Conservation (phyloP, 805 yeast genomes). For the Phaffomyces opuntiae region DNA sequence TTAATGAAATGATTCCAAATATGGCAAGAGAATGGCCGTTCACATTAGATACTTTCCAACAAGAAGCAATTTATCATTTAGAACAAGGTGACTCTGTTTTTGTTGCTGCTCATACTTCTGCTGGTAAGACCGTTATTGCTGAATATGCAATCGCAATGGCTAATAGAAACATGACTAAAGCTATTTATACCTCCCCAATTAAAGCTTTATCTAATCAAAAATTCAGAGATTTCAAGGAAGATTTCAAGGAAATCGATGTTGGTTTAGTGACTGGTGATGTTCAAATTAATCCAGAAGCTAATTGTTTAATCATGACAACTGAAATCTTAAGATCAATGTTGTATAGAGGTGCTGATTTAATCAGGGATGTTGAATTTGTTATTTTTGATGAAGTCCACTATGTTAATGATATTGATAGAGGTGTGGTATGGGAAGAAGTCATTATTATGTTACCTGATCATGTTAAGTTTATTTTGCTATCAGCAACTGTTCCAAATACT, state of each 20-base stretch:
- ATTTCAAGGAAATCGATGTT: conserved; percentile 75
- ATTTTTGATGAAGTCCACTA: conserved; percentile 98
- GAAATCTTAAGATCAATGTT: conserved; percentile 94
- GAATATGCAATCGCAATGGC: conserved; percentile 99
- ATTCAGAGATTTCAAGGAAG: conserved; percentile 78
- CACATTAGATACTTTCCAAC: conserved; percentile 89
- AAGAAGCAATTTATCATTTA: conserved; percentile 92
- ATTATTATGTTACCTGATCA: conserved; percentile 97
- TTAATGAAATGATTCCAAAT: conserved; percentile 81
- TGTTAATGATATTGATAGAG: conserved; percentile 93
- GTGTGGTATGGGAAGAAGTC: conserved; percentile 99
- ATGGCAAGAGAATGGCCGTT: conserved; percentile 96
- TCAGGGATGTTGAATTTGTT: conserved; percentile 95
- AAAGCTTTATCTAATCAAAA: conserved; percentile 88
- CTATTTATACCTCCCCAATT: conserved; percentile 93
- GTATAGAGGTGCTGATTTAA: conserved; percentile 92
- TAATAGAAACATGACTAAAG: conserved; percentile 89
- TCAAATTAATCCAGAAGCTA: conserved; percentile 93
- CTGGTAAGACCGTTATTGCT: conserved; percentile 97
- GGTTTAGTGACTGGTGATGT: conserved; percentile 98
- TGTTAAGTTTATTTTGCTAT: conserved; percentile 80
- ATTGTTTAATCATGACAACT: conserved; percentile 95
- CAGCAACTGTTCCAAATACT: conserved; percentile 99
- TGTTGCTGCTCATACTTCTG: conserved; percentile 98
- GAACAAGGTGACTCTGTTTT: conserved; percentile 98